A percentile compares a stretch with the other conserved stretches of the same genome.
Evolutionary conservation across 148 eudicot species (phyloP).

Genomic region (Vaccinium myrtillus): DNA sequence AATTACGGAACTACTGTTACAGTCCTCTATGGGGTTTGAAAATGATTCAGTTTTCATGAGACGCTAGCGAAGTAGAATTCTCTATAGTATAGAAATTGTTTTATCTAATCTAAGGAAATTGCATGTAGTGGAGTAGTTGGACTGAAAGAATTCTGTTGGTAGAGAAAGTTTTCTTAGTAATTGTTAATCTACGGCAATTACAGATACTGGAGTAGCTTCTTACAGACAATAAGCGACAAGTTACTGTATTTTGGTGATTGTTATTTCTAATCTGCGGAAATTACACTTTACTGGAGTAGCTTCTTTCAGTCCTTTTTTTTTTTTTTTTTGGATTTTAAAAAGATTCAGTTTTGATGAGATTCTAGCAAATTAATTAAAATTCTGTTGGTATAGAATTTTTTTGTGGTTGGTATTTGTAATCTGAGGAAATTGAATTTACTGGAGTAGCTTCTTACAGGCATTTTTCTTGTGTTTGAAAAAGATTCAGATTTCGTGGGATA

Average conservation of each 20-base stretch:
- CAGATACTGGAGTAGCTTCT: not conserved
- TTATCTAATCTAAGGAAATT: not conserved
- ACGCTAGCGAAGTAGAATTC: not conserved
- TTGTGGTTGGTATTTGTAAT: not conserved
- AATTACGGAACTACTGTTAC: too few relatives aligned
- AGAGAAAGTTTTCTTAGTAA: not conserved
- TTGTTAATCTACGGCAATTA: not conserved
- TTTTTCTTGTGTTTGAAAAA: not conserved
- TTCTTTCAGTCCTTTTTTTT: not conserved
- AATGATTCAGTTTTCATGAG: too few relatives aligned
- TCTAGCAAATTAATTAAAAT: not conserved
- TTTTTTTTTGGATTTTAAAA: not conserved
- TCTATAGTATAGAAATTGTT: not conserved
- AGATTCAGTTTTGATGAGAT: not conserved
- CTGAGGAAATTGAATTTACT: not conserved
- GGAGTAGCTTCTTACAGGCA: not conserved
- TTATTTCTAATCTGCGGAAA: not conserved
- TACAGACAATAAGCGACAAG: not conserved
- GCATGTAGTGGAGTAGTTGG: not conserved
- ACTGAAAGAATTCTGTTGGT: not conserved
- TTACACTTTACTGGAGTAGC: not conserved
- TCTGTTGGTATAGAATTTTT: not conserved
- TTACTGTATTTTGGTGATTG: not conserved
- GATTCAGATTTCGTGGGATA: not conserved
- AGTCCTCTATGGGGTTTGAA: too few relatives aligned